Evolutionary conservation across 1,284 basidiomycete species (phyloP), one percentile per base, ranked within the genome.

Genomic region (Bondarzewia mesenterica): DNA sequence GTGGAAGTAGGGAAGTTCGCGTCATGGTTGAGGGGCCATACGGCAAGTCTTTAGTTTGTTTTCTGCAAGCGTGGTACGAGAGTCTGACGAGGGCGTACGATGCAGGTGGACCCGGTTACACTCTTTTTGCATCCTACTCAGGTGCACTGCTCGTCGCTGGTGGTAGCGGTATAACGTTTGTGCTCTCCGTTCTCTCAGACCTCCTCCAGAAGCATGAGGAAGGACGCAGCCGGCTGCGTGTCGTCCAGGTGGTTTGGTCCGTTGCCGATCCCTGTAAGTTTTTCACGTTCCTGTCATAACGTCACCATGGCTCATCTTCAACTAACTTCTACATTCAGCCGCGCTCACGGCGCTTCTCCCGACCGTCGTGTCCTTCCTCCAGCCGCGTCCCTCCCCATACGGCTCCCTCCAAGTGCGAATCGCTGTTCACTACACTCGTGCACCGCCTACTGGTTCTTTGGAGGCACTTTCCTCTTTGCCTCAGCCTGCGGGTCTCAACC

Each of bases 1-100:
- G n/a, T 26, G 47, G 49, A 2, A 26, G 53, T 10, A 50, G 53
- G n/a, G 41, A 48, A 12, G 53, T 55, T n/a, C 48, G 39, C 2
- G 73, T 88, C 16, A 68, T 84, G 54, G 61, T 90, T 51, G 86
- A 89, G 54, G 87, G 87, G 0, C 87, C 87, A 1, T 89, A 89
- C 60, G 85, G 85, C 75, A 54, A 51, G 58, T 51, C 51, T 6
- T 45, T 46, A 57, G 49, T 16, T 38, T 55, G 15, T 32, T 36
- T 23, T 14, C 27, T 21, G 44, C 6, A 32, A 15, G 39, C 12
- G 40, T 40, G 36, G 41, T 32, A 14, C 21, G 27, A n/a, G n/a
- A 43, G n/a, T 20, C 7, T 37, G 14, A 45, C 21, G 5, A 12
- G 3, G 44, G 15, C 4, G 20, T 23, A 2, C n/a, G 16, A 10